Base-by-base conservation (phyloP, 2,329 filamentous ascomycete genomes). In the Fonsecaea erecta region DNA sequence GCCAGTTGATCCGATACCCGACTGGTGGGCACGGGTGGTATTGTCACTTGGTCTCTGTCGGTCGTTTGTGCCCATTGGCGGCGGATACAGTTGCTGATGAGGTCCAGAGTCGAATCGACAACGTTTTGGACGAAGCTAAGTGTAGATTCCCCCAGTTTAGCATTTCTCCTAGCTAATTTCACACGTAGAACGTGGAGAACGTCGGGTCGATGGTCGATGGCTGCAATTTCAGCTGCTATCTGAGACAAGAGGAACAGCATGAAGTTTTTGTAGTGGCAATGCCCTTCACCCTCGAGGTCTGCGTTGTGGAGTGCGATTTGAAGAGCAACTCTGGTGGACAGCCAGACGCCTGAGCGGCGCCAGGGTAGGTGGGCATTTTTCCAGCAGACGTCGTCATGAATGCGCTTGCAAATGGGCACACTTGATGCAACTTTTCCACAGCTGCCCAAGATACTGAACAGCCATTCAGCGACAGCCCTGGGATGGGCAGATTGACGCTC, bases 311-410 rank as follows among this genome's bases (percentile, higher is more conserved):
- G 66, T 7, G 70, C 61, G 16, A 75, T 72, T 58, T 87, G 84
- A 1, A 86, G 65, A 0, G 77, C 72, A 0, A 86, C 83, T 0
- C 85, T 82, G 2, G 88, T 61, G 0, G 87, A 74, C 0, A 88
- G 75, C 85, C 85, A 88, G 0, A 83, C 64, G 0, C 85, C 76
- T 12, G 84, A 86, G 52, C 82, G 74, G 11, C 80, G 75, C 85
- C 85, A 87, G 0, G 82, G 82, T 0, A 59, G 48, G 0, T 65
- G 65, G 14, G 65, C 63, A 60, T 73, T 53, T 1, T 69, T 64
- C 76, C 78, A 86, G 9, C 84, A 62, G 0, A 86, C 79, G 14
- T 88, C 85, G 43, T 88, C 84, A 1, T 83, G 80, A 0, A 82
- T 84, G 32, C 82, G 76, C 64, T 88, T 88, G 51, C 67, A 74